These are phyloP conservation scores for Coleophoma eucalyptorum DNA, from an alignment of 2,329 filamentous ascomycete species.

Conservation along the genomic window DNA sequence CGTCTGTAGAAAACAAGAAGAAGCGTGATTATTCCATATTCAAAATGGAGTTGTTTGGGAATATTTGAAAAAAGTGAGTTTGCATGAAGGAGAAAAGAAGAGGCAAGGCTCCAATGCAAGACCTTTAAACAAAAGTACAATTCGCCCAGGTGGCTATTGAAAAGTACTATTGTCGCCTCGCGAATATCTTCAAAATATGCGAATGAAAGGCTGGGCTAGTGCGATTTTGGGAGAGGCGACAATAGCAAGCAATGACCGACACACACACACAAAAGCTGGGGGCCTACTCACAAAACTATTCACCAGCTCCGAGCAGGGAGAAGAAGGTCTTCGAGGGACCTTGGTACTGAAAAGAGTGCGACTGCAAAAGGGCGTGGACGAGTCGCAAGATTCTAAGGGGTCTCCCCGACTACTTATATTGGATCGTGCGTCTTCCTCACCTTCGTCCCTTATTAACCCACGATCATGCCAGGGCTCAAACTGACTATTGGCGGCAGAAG, in stretches of 20 bases:
- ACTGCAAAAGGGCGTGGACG: neutral
- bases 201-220: constrained; percentile 1
- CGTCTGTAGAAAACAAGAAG: constrained; percentile 1
- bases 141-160: neutral
- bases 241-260: neutral
- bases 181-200: neutral
- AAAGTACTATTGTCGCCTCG: neutral
- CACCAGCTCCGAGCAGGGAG: neutral
- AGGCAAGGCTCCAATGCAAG: neutral
- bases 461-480: constrained; percentile 2
- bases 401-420: constrained; percentile 12
- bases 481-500: constrained; percentile 5
- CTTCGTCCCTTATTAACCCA: neutral
- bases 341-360: neutral
- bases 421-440: neutral
- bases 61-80: neutral
- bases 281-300: neutral
- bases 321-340: neutral
- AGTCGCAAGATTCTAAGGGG: neutral
- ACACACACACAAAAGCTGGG: neutral
- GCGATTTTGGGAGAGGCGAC: neutral
- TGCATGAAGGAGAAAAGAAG: neutral
- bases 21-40: neutral
- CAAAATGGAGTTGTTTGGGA: neutral
- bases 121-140: neutral